phyloP scores from a whole-genome alignment of 208 protist species.

The Acanthamoeba sp. region DNA sequence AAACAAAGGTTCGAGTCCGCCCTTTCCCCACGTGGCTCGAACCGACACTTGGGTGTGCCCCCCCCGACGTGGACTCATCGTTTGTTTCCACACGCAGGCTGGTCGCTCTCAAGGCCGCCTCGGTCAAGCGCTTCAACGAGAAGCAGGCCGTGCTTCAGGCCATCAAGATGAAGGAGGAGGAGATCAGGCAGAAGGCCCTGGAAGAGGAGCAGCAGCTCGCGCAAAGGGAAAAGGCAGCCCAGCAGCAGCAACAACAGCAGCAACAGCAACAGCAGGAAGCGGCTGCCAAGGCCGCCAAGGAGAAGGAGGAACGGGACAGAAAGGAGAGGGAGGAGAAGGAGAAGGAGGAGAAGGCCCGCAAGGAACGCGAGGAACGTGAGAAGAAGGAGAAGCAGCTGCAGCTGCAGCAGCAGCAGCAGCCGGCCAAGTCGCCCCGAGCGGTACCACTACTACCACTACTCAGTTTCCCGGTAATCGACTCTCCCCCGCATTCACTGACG shows the following conservation, averaged over 20 bases:
- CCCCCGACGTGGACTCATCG: no score
- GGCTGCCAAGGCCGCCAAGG: background rate
- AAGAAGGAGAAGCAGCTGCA: background rate
- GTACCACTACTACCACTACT: no score
- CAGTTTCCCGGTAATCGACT: no score
- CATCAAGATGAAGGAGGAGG: slow-evolving; percentile 50
- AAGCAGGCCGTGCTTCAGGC: slow-evolving; percentile 55
- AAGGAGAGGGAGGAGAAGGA: background rate
- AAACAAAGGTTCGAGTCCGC: background rate
- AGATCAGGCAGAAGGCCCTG: background rate
- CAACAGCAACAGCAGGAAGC: background rate
- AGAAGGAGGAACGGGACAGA: background rate
- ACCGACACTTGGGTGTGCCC: no score
- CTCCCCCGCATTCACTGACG: no score
- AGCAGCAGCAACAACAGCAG: background rate
- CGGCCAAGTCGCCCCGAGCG: background rate
- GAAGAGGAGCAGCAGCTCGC: slow-evolving; percentile 28
- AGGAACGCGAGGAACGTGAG: background rate
- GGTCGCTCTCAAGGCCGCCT: slow-evolving; percentile 28
- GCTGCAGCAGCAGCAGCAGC: background rate
- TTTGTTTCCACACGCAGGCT: background rate
- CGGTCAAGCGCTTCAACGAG: slow-evolving; percentile 69
- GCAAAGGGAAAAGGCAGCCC: background rate
- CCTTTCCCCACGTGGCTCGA: background rate
- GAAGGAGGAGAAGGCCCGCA: background rate